These are phyloP conservation scores for Adenanthera pavonina DNA, from an alignment of 306 rosid genomes.

Conservation along the genomic window DNA sequence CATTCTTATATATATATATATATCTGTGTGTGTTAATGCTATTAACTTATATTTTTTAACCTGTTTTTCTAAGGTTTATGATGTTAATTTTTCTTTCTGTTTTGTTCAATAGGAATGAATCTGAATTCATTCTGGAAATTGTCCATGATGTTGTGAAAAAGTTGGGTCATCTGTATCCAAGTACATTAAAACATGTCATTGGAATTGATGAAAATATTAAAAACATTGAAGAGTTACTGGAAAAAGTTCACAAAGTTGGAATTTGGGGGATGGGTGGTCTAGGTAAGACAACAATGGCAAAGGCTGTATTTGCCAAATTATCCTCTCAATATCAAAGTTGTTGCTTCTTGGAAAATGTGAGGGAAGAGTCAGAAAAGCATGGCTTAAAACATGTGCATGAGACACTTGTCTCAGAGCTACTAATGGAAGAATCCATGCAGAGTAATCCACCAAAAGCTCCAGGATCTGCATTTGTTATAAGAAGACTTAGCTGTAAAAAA, in stretches of 20 bases:
- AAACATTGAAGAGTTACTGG: background rate
- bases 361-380: conserved; percentile 7
- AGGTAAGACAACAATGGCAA: conserved; percentile 37
- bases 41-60: no score
- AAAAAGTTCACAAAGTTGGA: background rate
- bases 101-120: conserved; percentile 16
- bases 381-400: background rate
- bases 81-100: background rate
- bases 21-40: no score
- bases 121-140: background rate
- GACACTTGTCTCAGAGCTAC: background rate
- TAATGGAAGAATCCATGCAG: background rate
- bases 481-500: background rate
- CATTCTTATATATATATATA: no score
- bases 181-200: background rate
- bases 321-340: background rate
- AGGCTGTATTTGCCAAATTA: conserved; percentile 7
- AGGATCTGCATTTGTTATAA: background rate
- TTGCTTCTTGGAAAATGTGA: conserved; percentile 27
- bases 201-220: background rate
- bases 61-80: no score
- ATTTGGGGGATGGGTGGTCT: conserved; percentile 42
- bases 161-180: background rate
- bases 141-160: background rate
- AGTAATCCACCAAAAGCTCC: no score